Conservation (phyloP, 164 flowering plant species). For the Santalum album region DNA sequence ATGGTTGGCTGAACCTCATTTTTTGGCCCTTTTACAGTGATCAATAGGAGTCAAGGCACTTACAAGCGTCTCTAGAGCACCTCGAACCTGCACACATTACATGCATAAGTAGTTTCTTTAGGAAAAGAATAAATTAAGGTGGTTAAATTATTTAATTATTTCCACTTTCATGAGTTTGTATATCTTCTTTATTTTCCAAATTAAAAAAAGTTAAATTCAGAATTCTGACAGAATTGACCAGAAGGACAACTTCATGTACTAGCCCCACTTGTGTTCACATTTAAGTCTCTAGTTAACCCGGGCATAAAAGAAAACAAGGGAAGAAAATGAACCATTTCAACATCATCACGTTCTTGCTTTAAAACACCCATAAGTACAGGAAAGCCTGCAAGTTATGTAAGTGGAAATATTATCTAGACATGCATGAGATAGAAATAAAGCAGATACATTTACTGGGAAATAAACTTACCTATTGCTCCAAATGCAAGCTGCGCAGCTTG, state of each 20-base stretch:
- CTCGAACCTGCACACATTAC: constrained; percentile 93
- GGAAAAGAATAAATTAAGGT: too few species aligned
- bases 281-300: background rate
- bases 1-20: constrained; percentile 78
- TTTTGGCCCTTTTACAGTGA: constrained; percentile 44
- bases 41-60: constrained; percentile 79
- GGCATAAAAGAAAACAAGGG: constrained; percentile 1
- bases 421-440: constrained; percentile 1
- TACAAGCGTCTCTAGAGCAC: constrained; percentile 87
- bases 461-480: constrained; percentile 83
- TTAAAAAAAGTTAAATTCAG: too few species aligned
- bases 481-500: constrained; percentile 79
- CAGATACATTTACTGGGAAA: background rate
- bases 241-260: background rate
- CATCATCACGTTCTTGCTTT: constrained; percentile 88
- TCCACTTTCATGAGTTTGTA: too few species aligned
- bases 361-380: constrained; percentile 78
- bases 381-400: constrained; percentile 51
- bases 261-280: background rate
- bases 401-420: constrained; percentile 1
- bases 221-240: too few species aligned
- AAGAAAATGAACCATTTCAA: constrained; percentile 65
- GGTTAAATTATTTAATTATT: too few species aligned
- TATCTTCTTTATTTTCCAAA: too few species aligned
- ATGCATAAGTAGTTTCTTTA: too few species aligned